Evolutionary conservation across 192 early-diverging fungal species (phyloP), one percentile per base, ranked within the genome.

Genomic region (Entomortierella lignicola): DNA sequence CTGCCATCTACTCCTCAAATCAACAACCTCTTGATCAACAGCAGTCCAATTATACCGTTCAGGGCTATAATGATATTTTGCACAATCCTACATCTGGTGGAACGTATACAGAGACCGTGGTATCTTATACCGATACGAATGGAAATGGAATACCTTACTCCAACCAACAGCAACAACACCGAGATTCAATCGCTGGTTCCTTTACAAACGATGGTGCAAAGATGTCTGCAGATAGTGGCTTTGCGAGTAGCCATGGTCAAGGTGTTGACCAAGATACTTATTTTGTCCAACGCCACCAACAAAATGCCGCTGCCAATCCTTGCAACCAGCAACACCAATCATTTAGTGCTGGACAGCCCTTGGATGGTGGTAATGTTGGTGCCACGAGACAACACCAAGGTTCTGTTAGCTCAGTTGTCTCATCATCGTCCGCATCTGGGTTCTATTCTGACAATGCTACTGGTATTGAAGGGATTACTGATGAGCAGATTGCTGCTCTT

Each of bases 211-310:
- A 61, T 52, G 67, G 56, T 20, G 71, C 37, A 6, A 54, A 55
- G 23, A 52, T 55, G 20, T 47, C 64, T 6, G 55, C 50, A 0
- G 73, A 77, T 25, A 68, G 66, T 23, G 66, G 66, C 12, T 69
- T 67, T 52, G 47, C 52, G 0, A 23, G 55, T 42, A 54, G 55
- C 27, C 66, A 77, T 59, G 66, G 69, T 18, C 62, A 63, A 13
- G 23, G 50, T 25, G 29, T 47, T 7, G 73, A 62, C 31, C 65
- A 75, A 29, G 66, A 77, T 15, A 62, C 66, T 2, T 77, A 69
- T 27, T 77, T 77, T 68, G 55, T 34, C 4, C 60, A 68, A 23
- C 73, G 56, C 29, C 42, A 41, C 2, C 41, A 66, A 8, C 37
- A 42, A 25, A 37, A 21, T 20, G 34, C 50, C 43, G 39, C 21